These are phyloP conservation scores for Sugiyamaella neomexicana DNA, from an alignment of 1,139 yeast species.

Conservation along the genomic window DNA sequence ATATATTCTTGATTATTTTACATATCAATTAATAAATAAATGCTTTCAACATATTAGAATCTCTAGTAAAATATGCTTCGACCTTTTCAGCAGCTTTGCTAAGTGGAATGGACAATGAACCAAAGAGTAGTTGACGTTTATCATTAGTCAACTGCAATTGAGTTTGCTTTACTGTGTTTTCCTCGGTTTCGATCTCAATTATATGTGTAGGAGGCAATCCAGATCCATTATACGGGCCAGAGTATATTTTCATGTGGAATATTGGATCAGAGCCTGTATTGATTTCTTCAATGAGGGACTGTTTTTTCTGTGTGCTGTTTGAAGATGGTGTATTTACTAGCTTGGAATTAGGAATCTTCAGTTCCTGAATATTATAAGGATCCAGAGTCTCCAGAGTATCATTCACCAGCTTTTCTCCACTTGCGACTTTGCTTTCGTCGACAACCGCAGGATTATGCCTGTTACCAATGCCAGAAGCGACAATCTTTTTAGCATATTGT, in stretches of 20 bases:
- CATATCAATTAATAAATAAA: constrained; percentile 27
- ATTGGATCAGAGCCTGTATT: background rate
- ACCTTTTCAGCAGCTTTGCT: constrained; percentile 16
- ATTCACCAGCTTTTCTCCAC: constrained; percentile 2
- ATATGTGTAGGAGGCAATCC: constrained; percentile 30
- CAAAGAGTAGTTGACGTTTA: constrained; percentile 12
- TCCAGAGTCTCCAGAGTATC: background rate
- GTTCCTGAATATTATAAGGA: constrained; percentile 2
- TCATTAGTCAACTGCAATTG: background rate
- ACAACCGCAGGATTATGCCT: background rate
- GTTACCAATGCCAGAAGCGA: background rate
- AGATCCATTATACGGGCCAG: constrained; percentile 28
- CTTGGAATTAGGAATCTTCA: background rate
- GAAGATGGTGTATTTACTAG: background rate
- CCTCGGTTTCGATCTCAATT: constrained; percentile 24
- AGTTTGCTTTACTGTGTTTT: constrained; percentile 5
- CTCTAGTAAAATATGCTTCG: constrained; percentile 30
- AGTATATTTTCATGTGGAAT: constrained; percentile 15
- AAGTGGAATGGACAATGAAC: constrained; percentile 14
- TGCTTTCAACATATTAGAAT: constrained; percentile 28
- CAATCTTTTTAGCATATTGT: constrained; percentile 3
- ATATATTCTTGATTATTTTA: too few relatives aligned
- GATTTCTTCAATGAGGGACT: constrained; percentile 6
- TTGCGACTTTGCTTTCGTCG: background rate
- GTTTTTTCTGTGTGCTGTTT: background rate